Conservation (phyloP, 2,329 filamentous ascomycete genomes). For the Balansia obtecta region DNA sequence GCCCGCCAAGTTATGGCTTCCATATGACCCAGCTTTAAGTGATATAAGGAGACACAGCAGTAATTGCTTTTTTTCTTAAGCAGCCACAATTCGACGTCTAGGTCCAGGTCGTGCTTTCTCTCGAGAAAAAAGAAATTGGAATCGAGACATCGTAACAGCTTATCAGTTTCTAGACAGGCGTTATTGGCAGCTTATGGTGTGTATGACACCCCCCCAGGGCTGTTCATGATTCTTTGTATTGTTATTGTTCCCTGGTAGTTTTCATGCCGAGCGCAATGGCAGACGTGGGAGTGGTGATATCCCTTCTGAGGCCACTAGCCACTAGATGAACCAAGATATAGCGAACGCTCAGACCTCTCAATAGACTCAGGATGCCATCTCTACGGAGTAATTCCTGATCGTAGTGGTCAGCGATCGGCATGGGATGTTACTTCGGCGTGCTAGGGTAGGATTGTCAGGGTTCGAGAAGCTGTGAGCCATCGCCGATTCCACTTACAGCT, state of each 20-base stretch:
- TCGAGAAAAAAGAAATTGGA: not conserved
- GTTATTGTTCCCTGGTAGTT: not conserved
- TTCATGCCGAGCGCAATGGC: not conserved
- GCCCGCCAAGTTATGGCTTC: not conserved
- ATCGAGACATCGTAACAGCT: not conserved
- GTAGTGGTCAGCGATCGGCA: not conserved
- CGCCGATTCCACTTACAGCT: not conserved
- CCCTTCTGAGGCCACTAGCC: too few species aligned
- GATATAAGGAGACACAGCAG: not conserved
- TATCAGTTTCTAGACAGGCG: not conserved
- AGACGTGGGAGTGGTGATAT: not conserved
- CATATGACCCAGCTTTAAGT: not conserved
- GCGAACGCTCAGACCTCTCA: too few species aligned
- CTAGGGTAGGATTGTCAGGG: not conserved
- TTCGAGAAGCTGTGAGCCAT: not conserved
- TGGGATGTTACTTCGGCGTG: not conserved
- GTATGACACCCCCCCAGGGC: not conserved
- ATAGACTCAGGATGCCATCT: not conserved
- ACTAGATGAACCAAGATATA: too few species aligned
- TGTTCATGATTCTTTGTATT: not conserved
- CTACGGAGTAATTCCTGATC: not conserved
- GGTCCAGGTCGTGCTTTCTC: not conserved
- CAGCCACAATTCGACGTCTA: not conserved
- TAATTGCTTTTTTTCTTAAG: not conserved
- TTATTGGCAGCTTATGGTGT: not conserved